Evolutionary conservation across 768 basidiomycete species (phyloP), one percentile per base, ranked within the genome.

Genomic region (Termitomyces sp.): DNA sequence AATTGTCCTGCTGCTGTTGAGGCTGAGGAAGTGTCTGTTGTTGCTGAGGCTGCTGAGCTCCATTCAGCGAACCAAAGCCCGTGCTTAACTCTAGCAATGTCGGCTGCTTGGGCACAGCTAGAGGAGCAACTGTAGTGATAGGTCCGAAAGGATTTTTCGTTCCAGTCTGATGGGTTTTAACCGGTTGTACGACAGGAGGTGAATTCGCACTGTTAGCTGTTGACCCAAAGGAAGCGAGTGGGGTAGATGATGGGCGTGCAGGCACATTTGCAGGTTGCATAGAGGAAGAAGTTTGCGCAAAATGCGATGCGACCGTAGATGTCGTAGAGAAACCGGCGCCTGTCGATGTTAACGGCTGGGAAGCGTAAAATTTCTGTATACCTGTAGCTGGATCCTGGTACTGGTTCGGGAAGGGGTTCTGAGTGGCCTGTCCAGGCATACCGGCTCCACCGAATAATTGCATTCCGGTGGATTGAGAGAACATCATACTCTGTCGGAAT

Each of bases 131-230:
- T 6, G 62, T 54, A 30, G 81, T 77, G 4, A 91, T 83, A 33
- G 84, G 82, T 6, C 94, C 95, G 63, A 99, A 99, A 3, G 97
- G 97, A 79, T 99, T 99, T 64, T 85, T 87, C 7, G 93, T 92
- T 30, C 97, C 96, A 3, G 97, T 99, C 69, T 89, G 86, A 70
- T 98, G 95, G 6, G 94, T 80, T 65, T 85, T 87, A 30, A 98
- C 81, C 7, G 86, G 85, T 66, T 87, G 85, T 2, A 80, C 76
- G 3, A 75, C 63, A 39, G 81, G 78, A 5, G 81, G 80, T 6
- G 79, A 74, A 6, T 67, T 66, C 33, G 69, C 62, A 31, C 74
- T 65, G 12, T 62, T 45, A 56, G 67, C 57, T 66, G 65, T 65
- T 36, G 61, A 69, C 48, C 63, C 66, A 39, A 76, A 66, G 18